phyloP scores from a whole-genome alignment of 441 rosid genomes.

The Isatis lusitanica region DNA sequence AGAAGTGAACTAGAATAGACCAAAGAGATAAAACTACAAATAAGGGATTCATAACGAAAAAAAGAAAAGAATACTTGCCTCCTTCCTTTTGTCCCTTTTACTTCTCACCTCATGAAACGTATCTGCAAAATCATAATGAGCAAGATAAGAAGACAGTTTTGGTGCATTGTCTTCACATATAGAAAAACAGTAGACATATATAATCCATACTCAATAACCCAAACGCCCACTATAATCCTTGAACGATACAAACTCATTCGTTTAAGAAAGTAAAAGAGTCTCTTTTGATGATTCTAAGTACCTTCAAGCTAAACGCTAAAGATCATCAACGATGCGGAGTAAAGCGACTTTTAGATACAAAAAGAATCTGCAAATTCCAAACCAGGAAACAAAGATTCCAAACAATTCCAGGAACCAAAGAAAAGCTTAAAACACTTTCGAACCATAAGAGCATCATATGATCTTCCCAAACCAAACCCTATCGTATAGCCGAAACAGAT shows the following conservation, averaged over 20 bases:
- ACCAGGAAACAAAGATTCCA: conserved; percentile 2
- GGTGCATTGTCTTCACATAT: neutral
- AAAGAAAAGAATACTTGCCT: conserved; percentile 45
- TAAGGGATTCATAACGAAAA: neutral
- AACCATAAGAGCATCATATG: conserved; percentile 1
- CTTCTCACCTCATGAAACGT: conserved; percentile 90
- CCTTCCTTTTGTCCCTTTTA: conserved; percentile 59
- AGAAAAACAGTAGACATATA: neutral
- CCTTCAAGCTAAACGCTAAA: neutral
- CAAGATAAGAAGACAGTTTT: neutral
- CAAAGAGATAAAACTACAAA: neutral
- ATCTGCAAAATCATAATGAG: conserved; percentile 46
- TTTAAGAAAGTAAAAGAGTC: neutral
- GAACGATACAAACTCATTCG: neutral
- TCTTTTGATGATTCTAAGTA: neutral
- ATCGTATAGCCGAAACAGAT: neutral
- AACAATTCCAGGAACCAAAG: neutral
- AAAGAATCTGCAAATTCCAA: neutral
- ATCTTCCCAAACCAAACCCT: conserved; percentile 19
- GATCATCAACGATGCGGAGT: neutral
- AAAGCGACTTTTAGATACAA: conserved; percentile 8
- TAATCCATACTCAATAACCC: neutral
- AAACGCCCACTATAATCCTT: neutral
- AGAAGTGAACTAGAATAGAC: neutral
- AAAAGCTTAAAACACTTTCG: neutral